Conservation (phyloP, 441 rosid genomes). For the Melastoma candidum region DNA sequence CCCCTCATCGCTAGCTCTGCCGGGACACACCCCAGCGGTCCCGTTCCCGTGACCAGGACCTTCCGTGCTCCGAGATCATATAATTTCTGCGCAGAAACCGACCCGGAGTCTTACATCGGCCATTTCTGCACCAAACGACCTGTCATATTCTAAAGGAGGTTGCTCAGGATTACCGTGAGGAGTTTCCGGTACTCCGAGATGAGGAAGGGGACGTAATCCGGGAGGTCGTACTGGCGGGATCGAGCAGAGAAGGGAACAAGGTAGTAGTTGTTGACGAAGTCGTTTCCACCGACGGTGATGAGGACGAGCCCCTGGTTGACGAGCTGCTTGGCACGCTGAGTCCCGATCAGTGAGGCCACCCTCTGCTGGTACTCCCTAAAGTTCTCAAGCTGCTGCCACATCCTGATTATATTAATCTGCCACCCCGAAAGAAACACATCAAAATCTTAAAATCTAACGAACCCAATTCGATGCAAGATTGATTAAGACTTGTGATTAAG, state of each 20-base stretch:
- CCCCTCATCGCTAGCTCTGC: slow-evolving; percentile 47
- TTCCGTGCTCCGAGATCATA: slow-evolving; percentile 49
- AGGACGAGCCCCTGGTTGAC: slow-evolving; percentile 36
- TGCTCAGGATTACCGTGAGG: slow-evolving; percentile 23
- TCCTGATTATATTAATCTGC: slow-evolving; percentile 43
- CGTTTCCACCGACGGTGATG: slow-evolving; percentile 49
- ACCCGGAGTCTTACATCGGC: neutral
- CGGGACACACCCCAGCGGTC: slow-evolving; percentile 76
- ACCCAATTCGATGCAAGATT: neutral
- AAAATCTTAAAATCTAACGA: neutral
- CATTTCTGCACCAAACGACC: neutral
- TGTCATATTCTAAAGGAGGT: neutral
- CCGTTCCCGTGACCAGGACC: slow-evolving; percentile 70
- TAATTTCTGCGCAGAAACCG: slow-evolving; percentile 30
- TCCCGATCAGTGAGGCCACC: slow-evolving; percentile 27
- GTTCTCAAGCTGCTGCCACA: slow-evolving; percentile 33
- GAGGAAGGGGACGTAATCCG: slow-evolving; percentile 32
- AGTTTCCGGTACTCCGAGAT: slow-evolving; percentile 36
- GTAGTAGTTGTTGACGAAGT: slow-evolving; percentile 54
- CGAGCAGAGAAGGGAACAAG: slow-evolving; percentile 48
- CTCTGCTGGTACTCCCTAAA: slow-evolving; percentile 40
- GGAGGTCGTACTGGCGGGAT: slow-evolving; percentile 38
- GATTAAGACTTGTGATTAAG: neutral
- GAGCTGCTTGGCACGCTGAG: slow-evolving; percentile 21
- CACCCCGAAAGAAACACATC: neutral